Evolutionary conservation across 805 yeast genomes (phyloP).

Genomic region (Candida michaelii): DNA sequence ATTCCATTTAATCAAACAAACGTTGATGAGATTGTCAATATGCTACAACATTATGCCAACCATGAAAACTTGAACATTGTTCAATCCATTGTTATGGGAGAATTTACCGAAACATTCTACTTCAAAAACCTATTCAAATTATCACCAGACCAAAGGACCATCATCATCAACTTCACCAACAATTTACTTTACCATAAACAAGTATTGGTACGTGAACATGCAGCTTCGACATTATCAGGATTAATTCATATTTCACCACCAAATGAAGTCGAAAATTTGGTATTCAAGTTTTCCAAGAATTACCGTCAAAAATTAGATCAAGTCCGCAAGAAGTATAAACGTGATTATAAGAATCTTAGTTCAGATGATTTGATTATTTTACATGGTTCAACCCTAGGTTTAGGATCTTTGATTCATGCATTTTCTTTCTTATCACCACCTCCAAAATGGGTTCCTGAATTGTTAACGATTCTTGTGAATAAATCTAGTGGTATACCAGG

Average conservation of each 20-base stretch:
- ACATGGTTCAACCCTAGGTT: slow-evolving; percentile 86
- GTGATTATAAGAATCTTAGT: slow-evolving; percentile 34
- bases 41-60: slow-evolving; percentile 39
- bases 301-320: slow-evolving; percentile 32
- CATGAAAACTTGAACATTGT: slow-evolving; percentile 30
- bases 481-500: slow-evolving; percentile 76
- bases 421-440: slow-evolving; percentile 91
- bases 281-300: slow-evolving; percentile 35
- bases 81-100: slow-evolving; percentile 66
- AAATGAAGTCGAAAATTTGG: slow-evolving; percentile 42
- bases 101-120: slow-evolving; percentile 68
- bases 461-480: slow-evolving; percentile 66
- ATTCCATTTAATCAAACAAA: slow-evolving; percentile 26
- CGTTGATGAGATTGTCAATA: slow-evolving; percentile 27
- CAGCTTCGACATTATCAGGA: slow-evolving; percentile 75
- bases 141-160: slow-evolving; percentile 42
- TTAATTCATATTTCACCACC: slow-evolving; percentile 66
- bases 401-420: slow-evolving; percentile 85
- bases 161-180: slow-evolving; percentile 52
- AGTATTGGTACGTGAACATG: slow-evolving; percentile 72
- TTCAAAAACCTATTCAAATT: slow-evolving; percentile 65
- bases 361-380: slow-evolving; percentile 46
- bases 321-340: slow-evolving; percentile 45
- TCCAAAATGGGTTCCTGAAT: slow-evolving; percentile 82
- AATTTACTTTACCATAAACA: slow-evolving; percentile 59